phyloP scores from a whole-genome alignment of 192 early-diverging fungal species.

The Endogone sp. region DNA sequence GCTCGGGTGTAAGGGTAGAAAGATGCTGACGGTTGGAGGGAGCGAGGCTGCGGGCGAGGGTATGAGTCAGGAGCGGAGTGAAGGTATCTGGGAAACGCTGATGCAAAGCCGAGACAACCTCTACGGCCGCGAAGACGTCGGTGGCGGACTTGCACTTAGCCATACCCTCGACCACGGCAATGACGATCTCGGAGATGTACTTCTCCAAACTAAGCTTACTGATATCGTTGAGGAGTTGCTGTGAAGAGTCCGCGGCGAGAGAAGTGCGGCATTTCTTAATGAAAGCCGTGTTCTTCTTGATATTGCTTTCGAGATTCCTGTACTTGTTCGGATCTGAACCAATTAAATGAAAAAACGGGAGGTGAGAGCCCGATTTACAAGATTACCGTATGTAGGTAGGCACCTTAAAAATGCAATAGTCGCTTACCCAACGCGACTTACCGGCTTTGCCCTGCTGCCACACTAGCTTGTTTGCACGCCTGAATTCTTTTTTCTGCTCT shows the following conservation, averaged over 20 bases:
- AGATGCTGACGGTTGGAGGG: slow-evolving; percentile 58
- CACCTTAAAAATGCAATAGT: not conserved
- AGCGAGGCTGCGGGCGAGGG: slow-evolving; percentile 61
- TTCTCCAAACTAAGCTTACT: slow-evolving; percentile 90
- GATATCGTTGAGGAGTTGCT: slow-evolving; percentile 77
- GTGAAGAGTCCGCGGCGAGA: slow-evolving; percentile 57
- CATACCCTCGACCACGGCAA: slow-evolving; percentile 74
- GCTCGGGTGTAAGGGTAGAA: slow-evolving; percentile 61
- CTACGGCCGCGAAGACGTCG: slow-evolving; percentile 52
- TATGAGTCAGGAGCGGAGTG: slow-evolving; percentile 58
- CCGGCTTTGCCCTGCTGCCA: not conserved
- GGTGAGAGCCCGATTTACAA: too few relatives aligned
- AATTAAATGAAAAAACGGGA: not conserved
- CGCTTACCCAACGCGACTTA: not conserved
- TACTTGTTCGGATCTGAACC: slow-evolving; percentile 34
- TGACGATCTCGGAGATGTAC: slow-evolving; percentile 90
- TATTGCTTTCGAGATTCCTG: slow-evolving; percentile 85
- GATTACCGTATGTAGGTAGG: too few relatives aligned
- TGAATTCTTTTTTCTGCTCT: not conserved
- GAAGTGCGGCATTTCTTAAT: slow-evolving; percentile 86
- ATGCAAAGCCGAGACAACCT: slow-evolving; percentile 79
- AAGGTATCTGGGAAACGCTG: slow-evolving; percentile 86
- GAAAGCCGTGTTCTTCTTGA: slow-evolving; percentile 97
- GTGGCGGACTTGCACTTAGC: slow-evolving; percentile 58
- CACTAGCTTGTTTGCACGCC: not conserved